Conservation (phyloP, 2,329 filamentous ascomycete genomes). For the Aspergillus sp. region DNA sequence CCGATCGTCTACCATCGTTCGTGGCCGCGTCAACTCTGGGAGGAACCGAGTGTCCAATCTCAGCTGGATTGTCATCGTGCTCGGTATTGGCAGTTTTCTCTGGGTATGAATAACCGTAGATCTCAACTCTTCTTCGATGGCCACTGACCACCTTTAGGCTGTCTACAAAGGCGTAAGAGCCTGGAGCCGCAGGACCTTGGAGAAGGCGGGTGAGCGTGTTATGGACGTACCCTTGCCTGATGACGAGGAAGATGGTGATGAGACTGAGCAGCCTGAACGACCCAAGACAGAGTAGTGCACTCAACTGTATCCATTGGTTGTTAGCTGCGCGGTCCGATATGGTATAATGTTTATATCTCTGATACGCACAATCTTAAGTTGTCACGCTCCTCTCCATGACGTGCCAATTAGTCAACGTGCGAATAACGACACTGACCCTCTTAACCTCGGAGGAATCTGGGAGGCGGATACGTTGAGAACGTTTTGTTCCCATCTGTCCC, state of each 20-base stretch:
- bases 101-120: constrained; percentile 53
- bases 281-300: constrained; percentile 29
- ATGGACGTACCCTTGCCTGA: constrained; percentile 66
- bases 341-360: background rate
- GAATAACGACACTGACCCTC: constrained; percentile 60
- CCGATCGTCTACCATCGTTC: constrained; percentile 59
- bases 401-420: constrained; percentile 97
- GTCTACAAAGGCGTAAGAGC: constrained; percentile 79
- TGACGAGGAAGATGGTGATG: constrained; percentile 59
- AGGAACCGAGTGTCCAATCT: constrained; percentile 76
- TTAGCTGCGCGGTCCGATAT: background rate
- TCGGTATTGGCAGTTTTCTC: constrained; percentile 79
- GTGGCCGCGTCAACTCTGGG: constrained; percentile 60
- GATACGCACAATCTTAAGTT: constrained; percentile 93
- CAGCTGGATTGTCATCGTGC: constrained; percentile 73
- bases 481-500: constrained; percentile 33
- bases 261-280: constrained; percentile 28
- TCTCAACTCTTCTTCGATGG: background rate
- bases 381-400: constrained; percentile 78
- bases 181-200: constrained; percentile 70
- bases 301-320: background rate
- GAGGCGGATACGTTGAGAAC: constrained; percentile 26
- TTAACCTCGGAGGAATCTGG: constrained; percentile 32
- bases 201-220: constrained; percentile 75
- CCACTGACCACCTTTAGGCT: constrained; percentile 50